A percentile compares a stretch with the other conserved stretches of the same genome.
Conservation (phyloP, 1,139 yeast genomes). For the Pichia sp. region DNA sequence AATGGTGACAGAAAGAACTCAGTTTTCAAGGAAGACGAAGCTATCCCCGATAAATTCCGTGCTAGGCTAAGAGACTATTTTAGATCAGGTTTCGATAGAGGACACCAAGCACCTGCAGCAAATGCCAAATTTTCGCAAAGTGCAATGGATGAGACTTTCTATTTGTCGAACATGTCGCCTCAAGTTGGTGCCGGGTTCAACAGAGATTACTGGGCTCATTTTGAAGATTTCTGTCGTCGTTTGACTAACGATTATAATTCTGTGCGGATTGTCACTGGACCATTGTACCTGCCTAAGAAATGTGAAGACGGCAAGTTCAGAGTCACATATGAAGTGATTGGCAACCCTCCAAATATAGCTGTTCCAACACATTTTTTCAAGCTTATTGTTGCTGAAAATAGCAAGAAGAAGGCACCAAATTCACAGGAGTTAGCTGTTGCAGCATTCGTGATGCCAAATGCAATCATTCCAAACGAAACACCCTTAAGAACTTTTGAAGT, state of each 20-base stretch:
- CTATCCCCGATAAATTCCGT: conserved; percentile 73
- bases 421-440: conserved; percentile 65
- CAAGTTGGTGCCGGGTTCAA: conserved; percentile 98
- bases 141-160: conserved; percentile 95
- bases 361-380: conserved; percentile 98
- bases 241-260: conserved; percentile 63
- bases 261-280: conserved; percentile 90
- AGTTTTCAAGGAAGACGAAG: conserved; percentile 80
- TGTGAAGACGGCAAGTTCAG: conserved; percentile 73
- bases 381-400: conserved; percentile 75
- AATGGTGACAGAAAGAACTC: conserved; percentile 77
- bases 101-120: conserved; percentile 98
- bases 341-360: conserved; percentile 93
- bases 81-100: conserved; percentile 94
- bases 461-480: conserved; percentile 59
- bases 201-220: conserved; percentile 96
- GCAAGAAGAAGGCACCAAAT: conserved; percentile 35
- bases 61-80: conserved; percentile 79
- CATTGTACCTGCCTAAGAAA: conserved; percentile 78
- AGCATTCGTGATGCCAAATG: conserved; percentile 92
- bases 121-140: conserved; percentile 84
- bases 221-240: conserved; percentile 83
- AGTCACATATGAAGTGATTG: conserved; percentile 88
- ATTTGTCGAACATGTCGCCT: conserved; percentile 86
- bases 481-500: conserved; percentile 77